Evolutionary conservation across 345 rosid species (phyloP), one percentile per base, ranked within the genome.

Genomic region (rapeseed (Brassica napus)): DNA sequence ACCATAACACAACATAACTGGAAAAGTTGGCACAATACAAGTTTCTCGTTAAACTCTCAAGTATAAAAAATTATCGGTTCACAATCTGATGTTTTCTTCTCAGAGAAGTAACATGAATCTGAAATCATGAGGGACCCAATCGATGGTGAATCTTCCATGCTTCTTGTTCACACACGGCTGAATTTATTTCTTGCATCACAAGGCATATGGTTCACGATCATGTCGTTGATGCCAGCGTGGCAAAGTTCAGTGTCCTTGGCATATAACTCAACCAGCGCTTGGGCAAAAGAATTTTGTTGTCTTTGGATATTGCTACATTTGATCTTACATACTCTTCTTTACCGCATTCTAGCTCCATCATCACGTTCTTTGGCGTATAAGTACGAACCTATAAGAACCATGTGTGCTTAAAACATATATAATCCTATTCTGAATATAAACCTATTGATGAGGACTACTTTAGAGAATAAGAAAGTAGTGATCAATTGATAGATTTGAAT

Each of bases 121-220:
- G 65, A 88, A 91, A 86, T 86, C 91, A 79, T 93, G 97, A 37
- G 93, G 87, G 31, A 84, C 77, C 97, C 98, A 93, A 60, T 90
- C 88, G 0, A 90, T 89, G 62, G 84, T 70, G 15, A 76, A 62
- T 77, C 84, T 89, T 37, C 84, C 86, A 67, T 74, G 71, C 63
- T 83, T 88, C 72, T 78, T 89, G 62, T 72, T 81, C 42, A 44
- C 16, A 66, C 84, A 81, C 54, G 72, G 74, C 73, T 57, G 59
- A 7, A 76, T 44, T 16, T 81, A 1, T 58, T 57, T 82, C 80
- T 85, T 71, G 76, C 57, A 61, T 84, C 83, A 64, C 77, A 77
- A 1, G 96, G 86, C 77, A 88, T 37, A 31, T 63, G 69, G 60
- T 84, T 86, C 34, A 79, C 81, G 4, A 90, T 82, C 86, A 82